A percentile compares a stretch with the other conserved stretches of the same genome.
Conservation (phyloP, 768 basidiomycete species). For the Pleurotus pulmonarius region DNA sequence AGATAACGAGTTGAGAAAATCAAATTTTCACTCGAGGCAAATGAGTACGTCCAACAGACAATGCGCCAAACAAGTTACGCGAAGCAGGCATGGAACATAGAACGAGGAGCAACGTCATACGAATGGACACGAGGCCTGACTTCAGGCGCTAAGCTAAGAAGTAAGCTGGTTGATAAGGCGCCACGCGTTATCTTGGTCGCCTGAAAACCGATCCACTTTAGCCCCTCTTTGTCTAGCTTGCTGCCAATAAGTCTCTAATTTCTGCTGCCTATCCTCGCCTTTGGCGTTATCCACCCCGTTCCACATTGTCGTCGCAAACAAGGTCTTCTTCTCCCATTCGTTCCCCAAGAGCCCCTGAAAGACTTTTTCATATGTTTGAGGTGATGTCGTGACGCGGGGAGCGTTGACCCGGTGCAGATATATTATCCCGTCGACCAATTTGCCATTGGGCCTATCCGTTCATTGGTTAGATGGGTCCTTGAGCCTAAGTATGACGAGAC, state of each 20-base stretch:
- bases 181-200: constrained; percentile 20
- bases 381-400: constrained; percentile 16
- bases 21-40: too few species aligned
- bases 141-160: neutral
- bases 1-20: too few species aligned
- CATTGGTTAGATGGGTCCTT: too few species aligned
- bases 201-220: constrained; percentile 18
- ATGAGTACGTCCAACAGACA: too few species aligned
- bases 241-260: constrained; percentile 29
- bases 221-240: constrained; percentile 22
- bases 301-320: constrained; percentile 45
- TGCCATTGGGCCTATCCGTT: neutral
- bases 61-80: too few species aligned
- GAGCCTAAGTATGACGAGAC: neutral
- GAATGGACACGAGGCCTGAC: neutral
- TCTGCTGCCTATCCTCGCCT: constrained; percentile 22
- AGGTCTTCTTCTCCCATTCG: constrained; percentile 34
- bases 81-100: too few species aligned
- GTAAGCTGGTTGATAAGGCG: constrained; percentile 17
- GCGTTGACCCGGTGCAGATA: constrained; percentile 38
- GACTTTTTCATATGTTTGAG: constrained; percentile 4
- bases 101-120: too few species aligned
- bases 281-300: neutral
- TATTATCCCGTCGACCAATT: constrained; percentile 26
- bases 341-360: constrained; percentile 23